Conservation (phyloP, 2,329 filamentous ascomycete species). For the Pestalotiopsis sp. region DNA sequence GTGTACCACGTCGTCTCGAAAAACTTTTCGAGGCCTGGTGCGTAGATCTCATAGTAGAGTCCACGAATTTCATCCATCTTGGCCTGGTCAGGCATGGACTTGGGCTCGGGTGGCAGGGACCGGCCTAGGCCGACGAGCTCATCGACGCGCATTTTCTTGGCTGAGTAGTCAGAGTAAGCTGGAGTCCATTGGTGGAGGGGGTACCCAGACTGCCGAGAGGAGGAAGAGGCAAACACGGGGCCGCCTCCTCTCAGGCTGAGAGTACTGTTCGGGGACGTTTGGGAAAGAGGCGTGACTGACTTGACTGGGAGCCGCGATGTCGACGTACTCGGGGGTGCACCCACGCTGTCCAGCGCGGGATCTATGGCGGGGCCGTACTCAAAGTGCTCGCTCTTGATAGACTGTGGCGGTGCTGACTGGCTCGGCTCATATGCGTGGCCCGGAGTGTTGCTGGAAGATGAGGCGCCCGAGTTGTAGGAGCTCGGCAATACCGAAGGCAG, state of each 20-base stretch:
- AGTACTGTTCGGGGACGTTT: constrained; percentile 34
- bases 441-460: constrained; percentile 34
- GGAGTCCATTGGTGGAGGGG: constrained; percentile 29
- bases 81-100: constrained; percentile 51
- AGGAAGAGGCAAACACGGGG: constrained; percentile 36
- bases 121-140: constrained; percentile 68
- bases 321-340: constrained; percentile 36
- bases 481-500: constrained; percentile 27
- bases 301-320: constrained; percentile 30
- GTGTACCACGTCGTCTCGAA: constrained; percentile 85
- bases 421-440: constrained; percentile 29
- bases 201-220: constrained; percentile 29
- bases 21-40: constrained; percentile 70
- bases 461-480: constrained; percentile 19
- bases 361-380: constrained; percentile 66
- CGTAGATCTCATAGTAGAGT: constrained; percentile 76
- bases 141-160: constrained; percentile 70
- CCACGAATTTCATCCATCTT: constrained; percentile 66
- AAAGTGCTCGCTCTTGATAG: constrained; percentile 42
- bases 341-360: constrained; percentile 58
- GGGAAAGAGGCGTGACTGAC: constrained; percentile 24
- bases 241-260: constrained; percentile 53
- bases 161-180: constrained; percentile 49
- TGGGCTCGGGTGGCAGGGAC: constrained; percentile 55
- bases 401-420: constrained; percentile 28